Percentiles rank a stretch among this genome's conserved stretches.
phyloP scores from a whole-genome alignment of 305 asterid genomes.

The Fraxinus baroniana region DNA sequence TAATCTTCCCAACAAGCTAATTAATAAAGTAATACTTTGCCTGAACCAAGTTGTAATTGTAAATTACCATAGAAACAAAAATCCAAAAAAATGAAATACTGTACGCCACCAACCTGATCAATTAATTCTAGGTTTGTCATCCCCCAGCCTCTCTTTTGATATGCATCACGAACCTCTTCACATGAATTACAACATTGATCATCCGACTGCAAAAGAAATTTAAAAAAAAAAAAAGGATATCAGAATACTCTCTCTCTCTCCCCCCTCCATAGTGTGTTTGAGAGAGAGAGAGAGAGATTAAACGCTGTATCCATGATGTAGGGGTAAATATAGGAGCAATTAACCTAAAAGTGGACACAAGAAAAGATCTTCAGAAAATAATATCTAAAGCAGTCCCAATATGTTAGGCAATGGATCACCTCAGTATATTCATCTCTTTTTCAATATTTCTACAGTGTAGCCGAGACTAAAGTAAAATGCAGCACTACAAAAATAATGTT shows the following conservation, averaged over 20 bases:
- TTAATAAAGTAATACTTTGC: too few relatives aligned
- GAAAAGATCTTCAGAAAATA: background rate
- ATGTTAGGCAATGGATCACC: background rate
- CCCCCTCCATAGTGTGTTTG: background rate
- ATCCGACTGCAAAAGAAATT: slow-evolving; percentile 64
- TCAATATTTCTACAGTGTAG: background rate
- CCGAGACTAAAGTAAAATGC: background rate
- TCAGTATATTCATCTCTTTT: background rate
- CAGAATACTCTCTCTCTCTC: background rate
- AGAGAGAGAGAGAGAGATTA: background rate
- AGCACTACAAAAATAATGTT: background rate
- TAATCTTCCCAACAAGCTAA: background rate
- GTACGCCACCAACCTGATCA: slow-evolving; percentile 63
- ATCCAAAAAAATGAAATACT: background rate
- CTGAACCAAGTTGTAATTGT: background rate
- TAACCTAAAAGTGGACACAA: slow-evolving; percentile 7
- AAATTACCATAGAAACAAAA: background rate
- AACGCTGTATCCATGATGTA: background rate
- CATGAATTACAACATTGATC: slow-evolving; percentile 96
- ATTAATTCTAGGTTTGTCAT: slow-evolving; percentile 71
- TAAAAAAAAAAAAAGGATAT: background rate
- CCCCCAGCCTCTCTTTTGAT: slow-evolving; percentile 92
- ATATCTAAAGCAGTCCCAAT: background rate
- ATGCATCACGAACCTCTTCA: slow-evolving; percentile 97
- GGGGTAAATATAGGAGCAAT: slow-evolving; percentile 15